A percentile compares a stretch with the other conserved stretches of the same genome.
These are phyloP conservation scores for Trichodelitschia bisporula DNA, from an alignment of 495 filamentous ascomycete species.

Conservation along the genomic window DNA sequence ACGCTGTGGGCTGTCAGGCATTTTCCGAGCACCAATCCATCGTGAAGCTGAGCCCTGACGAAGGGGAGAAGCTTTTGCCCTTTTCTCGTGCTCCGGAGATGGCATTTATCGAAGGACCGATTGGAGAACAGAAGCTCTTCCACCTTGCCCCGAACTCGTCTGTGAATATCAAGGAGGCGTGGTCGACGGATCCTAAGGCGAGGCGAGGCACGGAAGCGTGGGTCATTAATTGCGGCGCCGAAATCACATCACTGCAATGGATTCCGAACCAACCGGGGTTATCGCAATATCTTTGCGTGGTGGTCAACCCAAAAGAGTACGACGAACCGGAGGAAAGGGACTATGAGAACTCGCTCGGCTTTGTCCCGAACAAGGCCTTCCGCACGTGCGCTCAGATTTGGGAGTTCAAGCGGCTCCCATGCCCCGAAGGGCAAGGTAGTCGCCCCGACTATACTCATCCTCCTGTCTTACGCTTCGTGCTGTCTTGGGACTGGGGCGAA, in stretches of 20 bases:
- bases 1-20: constrained; percentile 14
- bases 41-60: constrained; percentile 5
- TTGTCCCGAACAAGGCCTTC: constrained; percentile 20
- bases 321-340: constrained; percentile 4
- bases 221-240: constrained; percentile 29
- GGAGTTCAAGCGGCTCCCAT: constrained; percentile 27
- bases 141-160: constrained; percentile 17
- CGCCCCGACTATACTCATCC: constrained; percentile 16
- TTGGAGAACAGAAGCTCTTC: constrained; percentile 19
- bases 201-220: too few relatives aligned
- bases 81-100: constrained; percentile 12
- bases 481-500: constrained; percentile 40
- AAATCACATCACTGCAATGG: constrained; percentile 29
- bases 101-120: constrained; percentile 27
- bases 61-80: constrained; percentile 20
- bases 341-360: constrained; percentile 19
- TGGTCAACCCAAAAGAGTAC: not conserved
- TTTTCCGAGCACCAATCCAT: constrained; percentile 18
- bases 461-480: constrained; percentile 21
- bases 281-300: constrained; percentile 30
- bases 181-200: too few relatives aligned
- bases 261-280: constrained; percentile 25
- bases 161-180: constrained; percentile 22
- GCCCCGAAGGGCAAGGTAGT: too few relatives aligned
- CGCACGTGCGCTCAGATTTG: constrained; percentile 33